Conservation (phyloP, 345 rosid genomes). For the Cochlearia excelsa region DNA sequence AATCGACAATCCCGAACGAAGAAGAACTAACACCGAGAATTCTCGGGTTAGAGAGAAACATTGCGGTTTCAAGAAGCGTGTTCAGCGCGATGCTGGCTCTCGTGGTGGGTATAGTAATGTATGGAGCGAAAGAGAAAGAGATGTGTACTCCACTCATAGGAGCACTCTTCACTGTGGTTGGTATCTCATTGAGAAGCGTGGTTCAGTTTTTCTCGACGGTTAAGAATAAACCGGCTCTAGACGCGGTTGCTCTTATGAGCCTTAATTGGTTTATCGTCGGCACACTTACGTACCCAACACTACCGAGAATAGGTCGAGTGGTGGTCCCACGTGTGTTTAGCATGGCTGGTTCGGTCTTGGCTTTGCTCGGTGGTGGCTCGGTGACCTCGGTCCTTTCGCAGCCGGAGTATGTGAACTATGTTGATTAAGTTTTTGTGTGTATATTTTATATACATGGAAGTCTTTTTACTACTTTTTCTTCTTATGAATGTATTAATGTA, state of each 20-base stretch:
- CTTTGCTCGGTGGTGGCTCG: constrained; percentile 15
- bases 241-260: constrained; percentile 77
- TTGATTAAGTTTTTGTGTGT: constrained; percentile 19
- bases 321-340: constrained; percentile 33
- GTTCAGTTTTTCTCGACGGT: constrained; percentile 61
- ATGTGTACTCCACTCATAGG: constrained; percentile 70
- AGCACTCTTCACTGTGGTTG: constrained; percentile 69
- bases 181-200: constrained; percentile 62
- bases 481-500: too few relatives aligned
- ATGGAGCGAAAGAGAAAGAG: constrained; percentile 53
- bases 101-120: constrained; percentile 60
- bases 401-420: constrained; percentile 18
- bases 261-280: constrained; percentile 85
- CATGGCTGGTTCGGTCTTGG: constrained; percentile 18
- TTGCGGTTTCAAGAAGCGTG: constrained; percentile 54
- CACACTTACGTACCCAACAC: constrained; percentile 59
- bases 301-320: constrained; percentile 51
- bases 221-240: constrained; percentile 64
- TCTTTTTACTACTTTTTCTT: too few relatives aligned
- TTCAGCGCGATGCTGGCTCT: constrained; percentile 67
- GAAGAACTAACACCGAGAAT: constrained; percentile 26
- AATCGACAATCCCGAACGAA: constrained; percentile 26
- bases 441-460: background rate
- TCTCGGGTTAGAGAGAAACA: constrained; percentile 39
- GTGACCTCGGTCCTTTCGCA: constrained; percentile 2